Conservation (phyloP, 1,284 basidiomycete genomes). For the Leccinum pachyderme region DNA sequence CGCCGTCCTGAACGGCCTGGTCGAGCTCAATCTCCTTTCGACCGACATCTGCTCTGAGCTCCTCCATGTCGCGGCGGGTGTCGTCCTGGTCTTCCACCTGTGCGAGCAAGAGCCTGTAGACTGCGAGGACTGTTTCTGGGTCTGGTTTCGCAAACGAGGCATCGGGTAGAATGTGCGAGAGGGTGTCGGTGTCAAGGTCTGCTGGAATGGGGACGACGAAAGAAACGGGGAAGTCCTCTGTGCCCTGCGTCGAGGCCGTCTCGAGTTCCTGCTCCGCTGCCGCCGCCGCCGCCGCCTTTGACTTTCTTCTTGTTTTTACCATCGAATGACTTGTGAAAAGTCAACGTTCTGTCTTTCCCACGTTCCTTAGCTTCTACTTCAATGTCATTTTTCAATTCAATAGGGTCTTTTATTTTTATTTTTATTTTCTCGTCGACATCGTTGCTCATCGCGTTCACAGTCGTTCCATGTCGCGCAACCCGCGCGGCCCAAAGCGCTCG, state of each 20-base stretch:
- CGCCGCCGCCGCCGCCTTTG: constrained; percentile 37
- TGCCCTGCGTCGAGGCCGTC: constrained; percentile 35
- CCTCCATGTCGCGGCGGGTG: constrained; percentile 60
- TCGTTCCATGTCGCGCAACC: constrained; percentile 68
- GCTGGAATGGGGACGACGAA: constrained; percentile 44
- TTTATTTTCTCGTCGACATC: constrained; percentile 2
- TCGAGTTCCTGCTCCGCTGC: constrained; percentile 31
- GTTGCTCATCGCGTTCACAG: constrained; percentile 34
- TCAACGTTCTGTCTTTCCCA: constrained; percentile 14
- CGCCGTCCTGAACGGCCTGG: constrained; percentile 72
- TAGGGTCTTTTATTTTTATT: constrained; percentile 50
- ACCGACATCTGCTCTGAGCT: constrained; percentile 58
- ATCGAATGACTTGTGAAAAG: constrained; percentile 10
- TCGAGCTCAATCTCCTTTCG: constrained; percentile 76
- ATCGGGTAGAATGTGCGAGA: constrained; percentile 53
- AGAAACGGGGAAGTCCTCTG: constrained; percentile 26
- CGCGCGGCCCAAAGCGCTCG: constrained; percentile 61
- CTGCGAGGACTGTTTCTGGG: constrained; percentile 52
- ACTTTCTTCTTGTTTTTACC: constrained; percentile 45
- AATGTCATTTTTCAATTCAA: constrained; percentile 79
- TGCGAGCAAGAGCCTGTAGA: constrained; percentile 61
- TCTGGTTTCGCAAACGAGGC: constrained; percentile 54
- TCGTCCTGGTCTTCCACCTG: constrained; percentile 55
- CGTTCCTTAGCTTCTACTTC: constrained; percentile 20
- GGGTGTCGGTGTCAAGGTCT: constrained; percentile 60